Base-by-base conservation (phyloP, 2,329 filamentous ascomycete genomes). In the Microcyclosporella mali region DNA sequence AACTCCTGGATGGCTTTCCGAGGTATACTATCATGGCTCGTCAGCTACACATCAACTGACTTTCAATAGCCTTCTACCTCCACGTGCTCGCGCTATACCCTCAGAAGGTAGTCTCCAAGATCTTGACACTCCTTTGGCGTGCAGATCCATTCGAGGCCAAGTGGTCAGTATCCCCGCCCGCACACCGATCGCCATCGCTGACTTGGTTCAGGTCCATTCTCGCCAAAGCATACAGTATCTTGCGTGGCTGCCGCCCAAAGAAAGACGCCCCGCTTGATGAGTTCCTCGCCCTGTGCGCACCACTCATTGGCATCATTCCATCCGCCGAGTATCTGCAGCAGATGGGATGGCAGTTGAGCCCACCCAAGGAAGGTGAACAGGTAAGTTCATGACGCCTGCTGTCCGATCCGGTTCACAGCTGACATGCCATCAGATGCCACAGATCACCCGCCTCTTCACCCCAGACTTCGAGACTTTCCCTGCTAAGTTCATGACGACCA, bases 211-310 rank as follows among this genome's bases (percentile, higher is more conserved):
- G 45, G 47, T 30, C 66, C 36, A 62, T 78, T 46, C 59, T 78
- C 44, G 71, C 73, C 37, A 75, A 75, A 55, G 71, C 74, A 12
- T 79, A 75, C 65, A 77, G 74, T 21, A 66, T 69, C 45, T 64
- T 76, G 35, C 70, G 74, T 34, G 74, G 77, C 51, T 62, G 69
- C 32, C 57, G 71, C 37, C 71, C 73, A 52, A 70, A 70, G 47
- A 59, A 63, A 16, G 63, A 68, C 25, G 67, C 72, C 17, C 64
- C 70, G 33, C 63, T 78, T 29, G 65, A 71, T 35, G 56, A 64
- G 8, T 78, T 75, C 59, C 64, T 78, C 34, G 47, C 51, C 12
- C 50, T 72, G 45, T 67, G 66, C 35, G 69, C 69, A 44, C 37
- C 28, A 19, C 37, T 39, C 37, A 70, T 78, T 57, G 66, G 67